A percentile compares a stretch with the other conserved stretches of the same genome.
Conservation (phyloP, 164 flowering plant species). For the Amborella trichopoda region DNA sequence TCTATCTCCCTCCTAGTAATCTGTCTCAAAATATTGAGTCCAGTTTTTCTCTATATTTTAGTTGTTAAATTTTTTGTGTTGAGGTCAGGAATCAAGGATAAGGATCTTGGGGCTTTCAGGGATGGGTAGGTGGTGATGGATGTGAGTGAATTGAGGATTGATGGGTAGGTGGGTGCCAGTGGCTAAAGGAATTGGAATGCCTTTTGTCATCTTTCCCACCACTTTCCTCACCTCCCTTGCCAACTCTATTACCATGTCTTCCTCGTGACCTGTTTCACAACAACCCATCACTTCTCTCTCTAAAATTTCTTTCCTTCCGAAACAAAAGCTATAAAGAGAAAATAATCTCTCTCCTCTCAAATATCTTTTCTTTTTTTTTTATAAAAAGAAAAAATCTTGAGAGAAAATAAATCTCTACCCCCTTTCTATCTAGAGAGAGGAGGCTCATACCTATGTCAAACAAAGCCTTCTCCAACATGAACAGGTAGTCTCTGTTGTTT, state of each 20-base stretch:
- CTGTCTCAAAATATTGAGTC: no score
- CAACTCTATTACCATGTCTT: conserved; percentile 66
- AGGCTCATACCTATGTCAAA: conserved; percentile 49
- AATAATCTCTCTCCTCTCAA: not conserved
- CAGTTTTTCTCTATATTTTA: no score
- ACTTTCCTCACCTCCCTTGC: conserved; percentile 90
- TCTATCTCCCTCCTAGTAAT: no score
- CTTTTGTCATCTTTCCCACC: conserved; percentile 30
- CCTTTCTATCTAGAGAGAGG: not conserved
- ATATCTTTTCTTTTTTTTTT: not conserved
- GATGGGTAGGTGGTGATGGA: conserved; percentile 31
- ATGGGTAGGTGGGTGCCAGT: conserved; percentile 18
- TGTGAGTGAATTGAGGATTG: conserved; percentile 28
- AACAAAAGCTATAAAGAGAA: not conserved
- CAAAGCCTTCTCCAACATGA: conserved; percentile 79
- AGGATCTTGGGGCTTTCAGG: no score
- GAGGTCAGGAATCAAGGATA: no score
- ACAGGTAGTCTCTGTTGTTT: conserved; percentile 86
- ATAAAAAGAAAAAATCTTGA: not conserved
- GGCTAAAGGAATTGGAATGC: conserved; percentile 14
- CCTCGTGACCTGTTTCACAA: conserved; percentile 57
- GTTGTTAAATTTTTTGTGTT: no score
- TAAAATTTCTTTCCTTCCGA: not conserved
- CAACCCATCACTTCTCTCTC: not conserved
- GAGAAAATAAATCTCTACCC: not conserved